phyloP scores from a whole-genome alignment of 2,329 filamentous ascomycete genomes.

The Aspergillus melleus region DNA sequence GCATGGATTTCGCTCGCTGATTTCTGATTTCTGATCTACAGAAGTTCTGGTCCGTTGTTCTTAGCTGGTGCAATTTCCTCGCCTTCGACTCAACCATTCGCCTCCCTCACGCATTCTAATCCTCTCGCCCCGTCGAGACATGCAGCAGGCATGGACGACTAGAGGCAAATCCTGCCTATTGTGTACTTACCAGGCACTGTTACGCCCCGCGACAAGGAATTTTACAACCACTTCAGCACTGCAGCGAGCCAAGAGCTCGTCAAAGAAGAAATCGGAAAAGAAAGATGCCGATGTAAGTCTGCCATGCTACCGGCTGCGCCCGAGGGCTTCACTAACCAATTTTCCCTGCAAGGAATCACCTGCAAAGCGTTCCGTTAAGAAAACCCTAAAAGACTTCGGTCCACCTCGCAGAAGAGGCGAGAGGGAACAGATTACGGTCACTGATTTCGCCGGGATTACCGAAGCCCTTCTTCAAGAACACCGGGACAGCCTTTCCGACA shows the following conservation, averaged over 20 bases:
- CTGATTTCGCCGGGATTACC: conserved; percentile 31
- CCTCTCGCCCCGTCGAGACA: conserved; percentile 24
- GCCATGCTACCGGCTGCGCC: background rate
- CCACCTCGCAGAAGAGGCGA: no score
- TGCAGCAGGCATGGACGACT: conserved; percentile 44
- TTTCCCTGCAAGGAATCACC: no score
- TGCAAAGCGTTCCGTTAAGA: no score
- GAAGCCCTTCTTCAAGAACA: conserved; percentile 27
- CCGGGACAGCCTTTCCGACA: conserved; percentile 16
- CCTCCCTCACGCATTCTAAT: background rate
- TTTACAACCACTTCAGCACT: conserved; percentile 34
- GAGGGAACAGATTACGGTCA: conserved; percentile 6
- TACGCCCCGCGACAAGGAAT: conserved; percentile 27
- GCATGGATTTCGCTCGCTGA: background rate
- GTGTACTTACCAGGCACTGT: conserved; percentile 38
- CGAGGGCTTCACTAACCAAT: background rate
- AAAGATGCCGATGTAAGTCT: conserved; percentile 2
- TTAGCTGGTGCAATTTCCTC: background rate
- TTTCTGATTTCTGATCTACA: background rate
- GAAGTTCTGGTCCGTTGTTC: background rate
- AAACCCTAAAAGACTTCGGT: no score
- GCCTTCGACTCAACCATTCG: background rate
- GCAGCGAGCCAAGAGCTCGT: conserved; percentile 16
- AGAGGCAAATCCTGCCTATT: conserved; percentile 42
- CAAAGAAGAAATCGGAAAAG: conserved; percentile 12